phyloP scores from a whole-genome alignment of 148 eudicot species.

The Pharnaceum exiguum region DNA sequence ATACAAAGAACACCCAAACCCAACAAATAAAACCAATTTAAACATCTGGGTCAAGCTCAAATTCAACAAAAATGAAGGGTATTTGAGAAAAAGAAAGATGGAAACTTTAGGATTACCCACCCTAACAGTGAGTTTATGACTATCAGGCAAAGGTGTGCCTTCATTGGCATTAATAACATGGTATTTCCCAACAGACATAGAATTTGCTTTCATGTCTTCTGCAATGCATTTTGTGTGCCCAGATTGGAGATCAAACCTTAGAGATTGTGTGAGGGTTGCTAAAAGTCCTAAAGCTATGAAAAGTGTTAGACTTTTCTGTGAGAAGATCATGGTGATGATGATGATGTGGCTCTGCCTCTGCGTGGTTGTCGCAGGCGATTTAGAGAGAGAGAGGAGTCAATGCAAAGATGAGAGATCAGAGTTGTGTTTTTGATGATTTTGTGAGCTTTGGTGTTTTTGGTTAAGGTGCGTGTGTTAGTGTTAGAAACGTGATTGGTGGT shows the following conservation, averaged over 20 bases:
- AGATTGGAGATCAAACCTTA: constrained; percentile 79
- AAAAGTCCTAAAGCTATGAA: constrained; percentile 42
- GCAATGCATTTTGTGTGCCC: constrained; percentile 89
- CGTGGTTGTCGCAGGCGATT: constrained; percentile 18
- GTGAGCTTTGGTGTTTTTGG: too few species aligned
- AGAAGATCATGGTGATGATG: constrained; percentile 9
- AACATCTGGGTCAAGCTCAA: not conserved
- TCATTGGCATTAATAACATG: constrained; percentile 60
- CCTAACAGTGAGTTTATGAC: constrained; percentile 71
- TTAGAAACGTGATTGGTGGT: constrained; percentile 8
- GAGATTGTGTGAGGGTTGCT: constrained; percentile 31
- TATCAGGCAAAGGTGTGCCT: constrained; percentile 55
- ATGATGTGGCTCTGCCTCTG: not conserved
- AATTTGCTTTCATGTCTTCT: constrained; percentile 73
- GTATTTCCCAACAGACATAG: constrained; percentile 87
- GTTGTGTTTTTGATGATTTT: not conserved
- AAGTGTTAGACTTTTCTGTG: constrained; percentile 15
- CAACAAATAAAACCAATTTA: not conserved
- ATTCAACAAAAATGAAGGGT: not conserved
- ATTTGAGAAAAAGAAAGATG: not conserved
- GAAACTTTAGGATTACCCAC: too few species aligned
- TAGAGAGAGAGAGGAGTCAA: constrained; percentile 13
- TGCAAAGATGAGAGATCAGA: not conserved
- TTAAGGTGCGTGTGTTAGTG: not conserved
- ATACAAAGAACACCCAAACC: not conserved